Base-by-base conservation (phyloP, 345 rosid species). In the Crucihimalaya himalaica region DNA sequence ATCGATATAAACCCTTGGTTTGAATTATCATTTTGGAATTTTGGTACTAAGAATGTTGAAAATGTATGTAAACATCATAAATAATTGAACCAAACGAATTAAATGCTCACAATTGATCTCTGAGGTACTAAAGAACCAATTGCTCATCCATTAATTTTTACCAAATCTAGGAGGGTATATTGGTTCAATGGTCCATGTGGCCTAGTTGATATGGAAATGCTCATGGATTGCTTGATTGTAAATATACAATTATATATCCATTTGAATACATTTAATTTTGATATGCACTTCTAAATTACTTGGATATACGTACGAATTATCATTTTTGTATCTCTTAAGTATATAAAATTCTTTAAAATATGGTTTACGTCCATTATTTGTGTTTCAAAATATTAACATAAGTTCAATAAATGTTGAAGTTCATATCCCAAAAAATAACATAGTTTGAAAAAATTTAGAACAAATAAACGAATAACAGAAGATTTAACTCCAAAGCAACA, bases 1-100 rank as follows among this genome's bases (percentile, higher is more conserved):
- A 88, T 88, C 4, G 12, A 35, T 11, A 10, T 35, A 35, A 10
- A 37, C 40, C 4, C 4, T 37, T 3, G 40, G 40, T 37, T 37
- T 0, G 14, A 11, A 37, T 37, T 11, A 1, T 42, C 19, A 40
- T 40, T 16, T 25, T 39, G 37, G 13, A 10, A 16, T 9, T 19
- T 51, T 66, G 5, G 12, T 35, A 23, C 12, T 15, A 67, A 52
- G 7, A 65, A 65, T 3, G 6, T 20, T 16, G n/a, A 28, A 29
- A 35, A 37, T 13, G 28, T 12, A n/a, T 28, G 60, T n/a, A 29
- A 55, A 55, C 39, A 55, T n/a, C 7, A 31, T 8, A 8, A 3
- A 29, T 4, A 10, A 10, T 35, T 10, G 23, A 19, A 3, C 16
- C 27, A 58, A 54, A 2, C 25, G 4, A 19, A 10, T 1, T 29